Conservation (phyloP, 208 protist species). For the Herpetomonas tarakana region DNA sequence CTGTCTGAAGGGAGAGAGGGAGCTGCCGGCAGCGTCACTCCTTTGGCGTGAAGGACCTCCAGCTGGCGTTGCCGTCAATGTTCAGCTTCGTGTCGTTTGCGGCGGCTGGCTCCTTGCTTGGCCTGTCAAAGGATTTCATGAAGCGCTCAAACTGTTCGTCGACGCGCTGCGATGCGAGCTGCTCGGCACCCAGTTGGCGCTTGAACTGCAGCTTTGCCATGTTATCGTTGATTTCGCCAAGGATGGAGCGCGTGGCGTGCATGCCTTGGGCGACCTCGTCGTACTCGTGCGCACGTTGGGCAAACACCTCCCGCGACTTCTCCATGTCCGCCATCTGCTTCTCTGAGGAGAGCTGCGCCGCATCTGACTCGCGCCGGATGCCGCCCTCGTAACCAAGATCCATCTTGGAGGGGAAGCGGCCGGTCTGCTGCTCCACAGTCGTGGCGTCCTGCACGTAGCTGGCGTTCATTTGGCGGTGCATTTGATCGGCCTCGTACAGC, state of each 20-base stretch:
- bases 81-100: conserved; percentile 21
- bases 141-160: conserved; percentile 91
- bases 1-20: background rate
- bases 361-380: conserved; percentile 53
- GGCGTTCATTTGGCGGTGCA: conserved; percentile 63
- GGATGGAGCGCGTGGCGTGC: conserved; percentile 21
- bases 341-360: conserved; percentile 26
- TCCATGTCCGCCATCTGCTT: conserved; percentile 61
- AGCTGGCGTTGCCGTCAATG: conserved; percentile 81
- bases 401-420: conserved; percentile 63
- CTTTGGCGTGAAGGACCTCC: conserved; percentile 71
- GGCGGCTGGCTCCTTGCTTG: conserved; percentile 6
- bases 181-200: conserved; percentile 57
- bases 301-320: conserved; percentile 21
- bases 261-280: conserved; percentile 13
- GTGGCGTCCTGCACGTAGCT: conserved; percentile 80
- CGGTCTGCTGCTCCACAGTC: conserved; percentile 35
- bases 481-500: conserved; percentile 66
- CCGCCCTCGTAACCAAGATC: conserved; percentile 88
- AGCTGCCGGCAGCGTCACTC: too few species aligned
- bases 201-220: conserved; percentile 83
- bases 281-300: conserved; percentile 19
- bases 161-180: conserved; percentile 65
- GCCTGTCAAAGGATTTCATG: conserved; percentile 69
- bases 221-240: conserved; percentile 72